phyloP scores from a whole-genome alignment of 345 rosid species.

The Hirschfeldia incana region DNA sequence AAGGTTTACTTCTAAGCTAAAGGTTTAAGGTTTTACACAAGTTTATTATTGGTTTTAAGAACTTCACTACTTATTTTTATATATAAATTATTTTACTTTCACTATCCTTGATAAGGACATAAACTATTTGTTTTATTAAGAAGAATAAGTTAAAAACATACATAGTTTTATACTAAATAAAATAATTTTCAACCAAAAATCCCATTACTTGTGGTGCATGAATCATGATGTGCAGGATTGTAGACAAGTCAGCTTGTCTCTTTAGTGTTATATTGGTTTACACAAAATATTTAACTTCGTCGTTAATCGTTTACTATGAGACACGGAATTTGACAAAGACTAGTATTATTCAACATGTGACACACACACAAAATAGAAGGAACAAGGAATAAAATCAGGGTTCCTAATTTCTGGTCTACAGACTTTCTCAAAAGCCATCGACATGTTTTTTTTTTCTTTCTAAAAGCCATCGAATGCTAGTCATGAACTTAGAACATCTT shows the following conservation, averaged over 20 bases:
- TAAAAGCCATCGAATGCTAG: background rate
- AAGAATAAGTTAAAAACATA: background rate
- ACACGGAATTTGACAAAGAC: background rate
- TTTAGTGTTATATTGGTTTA: background rate
- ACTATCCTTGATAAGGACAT: background rate
- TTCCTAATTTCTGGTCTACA: background rate
- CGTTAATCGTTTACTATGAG: background rate
- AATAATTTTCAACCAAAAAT: background rate
- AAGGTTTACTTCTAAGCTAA: background rate
- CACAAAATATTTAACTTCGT: background rate
- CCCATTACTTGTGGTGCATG: background rate
- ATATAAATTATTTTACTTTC: no score
- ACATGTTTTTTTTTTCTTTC: no score
- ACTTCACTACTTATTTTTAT: no score
- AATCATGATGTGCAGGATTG: background rate
- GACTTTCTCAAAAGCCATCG: background rate
- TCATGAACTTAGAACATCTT: no score
- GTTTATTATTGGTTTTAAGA: no score
- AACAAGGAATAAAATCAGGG: background rate
- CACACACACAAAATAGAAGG: background rate
- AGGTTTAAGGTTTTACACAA: no score
- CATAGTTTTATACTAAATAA: background rate
- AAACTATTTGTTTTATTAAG: background rate
- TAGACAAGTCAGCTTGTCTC: background rate
- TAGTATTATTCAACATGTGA: background rate